A percentile compares a stretch with the other conserved stretches of the same genome.
phyloP scores from a whole-genome alignment of 345 rosid species.

The Pugionium dolabratum region DNA sequence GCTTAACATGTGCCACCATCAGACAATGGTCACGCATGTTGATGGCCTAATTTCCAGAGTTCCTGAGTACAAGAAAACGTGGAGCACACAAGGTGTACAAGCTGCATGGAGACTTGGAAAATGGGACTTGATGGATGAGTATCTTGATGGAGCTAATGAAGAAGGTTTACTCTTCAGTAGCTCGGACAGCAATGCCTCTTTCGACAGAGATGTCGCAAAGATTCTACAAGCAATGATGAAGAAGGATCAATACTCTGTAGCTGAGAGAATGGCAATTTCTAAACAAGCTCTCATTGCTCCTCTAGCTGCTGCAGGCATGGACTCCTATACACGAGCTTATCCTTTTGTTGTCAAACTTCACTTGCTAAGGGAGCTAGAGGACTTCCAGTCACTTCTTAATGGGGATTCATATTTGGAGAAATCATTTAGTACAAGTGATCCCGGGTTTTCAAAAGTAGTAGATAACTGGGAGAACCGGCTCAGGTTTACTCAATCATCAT shows the following conservation, averaged over 20 bases:
- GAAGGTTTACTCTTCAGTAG: constrained; percentile 85
- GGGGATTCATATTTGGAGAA: constrained; percentile 84
- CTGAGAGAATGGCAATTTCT: constrained; percentile 76
- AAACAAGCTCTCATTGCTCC: constrained; percentile 96
- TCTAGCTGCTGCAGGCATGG: constrained; percentile 99
- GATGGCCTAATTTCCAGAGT: constrained; percentile 91
- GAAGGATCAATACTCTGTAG: constrained; percentile 76
- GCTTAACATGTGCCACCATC: constrained; percentile 95
- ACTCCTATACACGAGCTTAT: constrained; percentile 87
- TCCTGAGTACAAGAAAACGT: constrained; percentile 87
- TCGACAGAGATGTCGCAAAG: constrained; percentile 95
- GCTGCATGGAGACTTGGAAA: constrained; percentile 99
- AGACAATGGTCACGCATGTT: constrained; percentile 95
- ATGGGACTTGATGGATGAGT: constrained; percentile 98
- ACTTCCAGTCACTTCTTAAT: constrained; percentile 66
- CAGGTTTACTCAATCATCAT: constrained; percentile 83
- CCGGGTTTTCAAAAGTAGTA: constrained; percentile 59
- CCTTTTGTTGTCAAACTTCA: constrained; percentile 93
- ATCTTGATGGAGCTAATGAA: constrained; percentile 79
- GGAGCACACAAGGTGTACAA: constrained; percentile 99
- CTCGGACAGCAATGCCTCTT: constrained; percentile 92
- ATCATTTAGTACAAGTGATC: constrained; percentile 58
- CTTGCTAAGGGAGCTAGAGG: constrained; percentile 82
- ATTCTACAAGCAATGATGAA: constrained; percentile 92
- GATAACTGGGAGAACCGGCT: constrained; percentile 88